Base-by-base conservation (phyloP, 2,329 filamentous ascomycete species). In the Paradendryphiella salina region DNA sequence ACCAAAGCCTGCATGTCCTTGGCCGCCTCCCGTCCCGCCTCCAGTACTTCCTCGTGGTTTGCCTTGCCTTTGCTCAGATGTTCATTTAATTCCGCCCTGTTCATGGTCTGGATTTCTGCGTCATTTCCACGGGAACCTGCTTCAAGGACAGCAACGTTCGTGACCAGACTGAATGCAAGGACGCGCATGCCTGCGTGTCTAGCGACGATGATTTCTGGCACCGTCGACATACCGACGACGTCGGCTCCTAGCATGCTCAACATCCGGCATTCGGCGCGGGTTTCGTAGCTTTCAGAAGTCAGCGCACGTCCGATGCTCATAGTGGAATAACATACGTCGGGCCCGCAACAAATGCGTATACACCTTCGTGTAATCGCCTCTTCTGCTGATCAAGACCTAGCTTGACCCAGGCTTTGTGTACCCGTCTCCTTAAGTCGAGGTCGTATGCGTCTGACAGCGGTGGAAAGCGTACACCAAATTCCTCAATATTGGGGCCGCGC, bases 221-320 rank as follows among this genome's bases (percentile, higher is more conserved):
- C 84, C 0, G 85, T 87, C 26, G 82, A 86, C 85, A 88, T 87
- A 11, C 85, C 85, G 1, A 87, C 85, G n/a, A 87, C 74, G 63
- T 87, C 85, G n/a, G 83, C 84, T 5, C 85, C 84, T 5, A 86
- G 70, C 39, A 75, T 75, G 32, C 77, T 77, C 52, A 87, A 75
- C 79, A 86, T 80, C 14, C 84, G 79, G 63, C 83, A 86, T 66
- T 87, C 84, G 1, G 84, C 83, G 53, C 85, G 76, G 2, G 84
- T 87, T 65, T 87, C 85, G 64, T 86, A 87, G 40, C 79, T 82
- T 46, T 41, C 8, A 18, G 37, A 18, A n/a, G 23, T 59, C 52
- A 69, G 57, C 39, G 31, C 14, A 26, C 33, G 31, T 28, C 37
- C 10, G 9, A 35, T 14, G 20, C 10, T 14, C 14, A 34, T 50